These are phyloP conservation scores for Populus hybrid DNA, from an alignment of 441 rosid genomes.

Conservation along the genomic window DNA sequence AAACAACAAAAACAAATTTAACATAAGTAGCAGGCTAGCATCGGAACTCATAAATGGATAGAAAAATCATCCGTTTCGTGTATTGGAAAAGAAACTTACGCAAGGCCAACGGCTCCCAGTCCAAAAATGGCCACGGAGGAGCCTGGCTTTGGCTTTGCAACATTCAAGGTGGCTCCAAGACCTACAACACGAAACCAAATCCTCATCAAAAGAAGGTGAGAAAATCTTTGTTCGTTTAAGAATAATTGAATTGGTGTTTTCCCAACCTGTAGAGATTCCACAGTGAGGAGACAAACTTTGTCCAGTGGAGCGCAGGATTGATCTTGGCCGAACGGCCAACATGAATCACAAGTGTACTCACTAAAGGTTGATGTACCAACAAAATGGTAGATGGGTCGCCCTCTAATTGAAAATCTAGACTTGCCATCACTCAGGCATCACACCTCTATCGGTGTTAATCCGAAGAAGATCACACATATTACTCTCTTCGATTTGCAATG, in stretches of 20 bases:
- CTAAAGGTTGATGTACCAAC: conserved; percentile 58
- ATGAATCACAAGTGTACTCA: conserved; percentile 53
- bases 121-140: conserved; percentile 30
- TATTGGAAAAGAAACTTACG: conserved; percentile 16
- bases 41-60: background rate
- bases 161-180: conserved; percentile 32
- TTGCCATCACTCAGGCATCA: conserved; percentile 50
- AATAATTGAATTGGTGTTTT: background rate
- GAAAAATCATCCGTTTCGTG: too few relatives aligned
- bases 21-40: background rate
- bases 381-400: conserved; percentile 51
- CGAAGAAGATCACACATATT: conserved; percentile 54
- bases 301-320: conserved; percentile 57
- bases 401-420: conserved; percentile 48
- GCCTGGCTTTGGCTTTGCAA: conserved; percentile 29
- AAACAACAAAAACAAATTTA: background rate
- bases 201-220: background rate
- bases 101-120: conserved; percentile 34
- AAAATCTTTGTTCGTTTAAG: background rate
- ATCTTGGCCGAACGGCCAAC: conserved; percentile 56
- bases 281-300: conserved; percentile 56
- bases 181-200: conserved; percentile 9
- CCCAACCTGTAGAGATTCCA: conserved; percentile 60
- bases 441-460: conserved; percentile 55
- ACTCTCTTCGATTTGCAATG: conserved; percentile 61